Evolutionary conservation across 148 eudicot genomes (phyloP).

Genomic region (Rhododendron ovatum): DNA sequence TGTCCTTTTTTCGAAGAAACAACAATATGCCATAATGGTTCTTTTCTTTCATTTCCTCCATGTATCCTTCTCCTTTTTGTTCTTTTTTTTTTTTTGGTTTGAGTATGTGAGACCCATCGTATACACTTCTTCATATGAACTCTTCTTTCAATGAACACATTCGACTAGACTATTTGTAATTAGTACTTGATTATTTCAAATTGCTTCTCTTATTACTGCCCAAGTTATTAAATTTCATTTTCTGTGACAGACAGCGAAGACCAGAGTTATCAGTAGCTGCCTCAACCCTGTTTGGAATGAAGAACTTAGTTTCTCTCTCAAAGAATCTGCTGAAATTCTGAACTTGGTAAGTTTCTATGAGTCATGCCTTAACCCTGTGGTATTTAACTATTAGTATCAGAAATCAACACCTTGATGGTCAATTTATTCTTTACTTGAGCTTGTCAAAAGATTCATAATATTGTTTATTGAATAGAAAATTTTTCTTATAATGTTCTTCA

Average conservation of each 20-base stretch:
- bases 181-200: background rate
- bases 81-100: background rate
- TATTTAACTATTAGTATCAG: background rate
- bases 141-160: background rate
- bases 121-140: background rate
- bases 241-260: conserved; percentile 46
- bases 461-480: background rate
- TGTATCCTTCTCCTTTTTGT: background rate
- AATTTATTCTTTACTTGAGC: background rate
- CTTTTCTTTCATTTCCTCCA: background rate
- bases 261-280: conserved; percentile 69
- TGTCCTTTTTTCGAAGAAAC: background rate
- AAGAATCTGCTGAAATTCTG: conserved; percentile 44
- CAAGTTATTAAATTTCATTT: background rate
- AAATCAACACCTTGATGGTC: background rate
- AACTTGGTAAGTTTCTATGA: conserved; percentile 32
- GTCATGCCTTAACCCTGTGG: background rate
- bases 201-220: conserved; percentile 1
- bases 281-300: conserved; percentile 83
- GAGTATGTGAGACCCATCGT: background rate
- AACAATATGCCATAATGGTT: background rate
- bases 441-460: too few species aligned
- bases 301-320: conserved; percentile 47
- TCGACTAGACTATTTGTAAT: background rate
- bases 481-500: background rate